phyloP scores from a whole-genome alignment of 2,329 filamentous ascomycete species.

The Reticulascus tulasneorum region DNA sequence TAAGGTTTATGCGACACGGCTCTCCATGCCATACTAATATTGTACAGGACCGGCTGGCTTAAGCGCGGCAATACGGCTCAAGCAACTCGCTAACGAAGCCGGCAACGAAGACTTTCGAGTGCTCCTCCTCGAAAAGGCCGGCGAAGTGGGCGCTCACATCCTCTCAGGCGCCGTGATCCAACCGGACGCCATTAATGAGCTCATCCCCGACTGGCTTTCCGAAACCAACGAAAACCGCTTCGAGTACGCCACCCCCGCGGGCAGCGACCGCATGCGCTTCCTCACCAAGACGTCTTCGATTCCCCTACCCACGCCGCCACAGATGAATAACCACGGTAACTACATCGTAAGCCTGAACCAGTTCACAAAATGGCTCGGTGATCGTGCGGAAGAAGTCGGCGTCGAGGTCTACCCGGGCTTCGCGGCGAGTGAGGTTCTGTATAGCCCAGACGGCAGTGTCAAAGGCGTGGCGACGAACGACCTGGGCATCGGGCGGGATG shows the following conservation, averaged over 20 bases:
- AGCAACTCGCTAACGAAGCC: slow-evolving; percentile 90
- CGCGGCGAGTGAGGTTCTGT: slow-evolving; percentile 88
- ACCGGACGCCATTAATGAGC: slow-evolving; percentile 80
- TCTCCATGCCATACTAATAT: not conserved
- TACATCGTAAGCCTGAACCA: slow-evolving; percentile 96
- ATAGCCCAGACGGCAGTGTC: slow-evolving; percentile 78
- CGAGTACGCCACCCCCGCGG: slow-evolving; percentile 79
- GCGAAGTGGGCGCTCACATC: slow-evolving; percentile 91
- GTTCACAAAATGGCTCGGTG: slow-evolving; percentile 91
- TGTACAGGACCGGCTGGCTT: slow-evolving; percentile 76
- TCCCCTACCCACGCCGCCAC: slow-evolving; percentile 82
- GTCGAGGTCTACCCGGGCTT: slow-evolving; percentile 97
- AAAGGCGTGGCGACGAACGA: slow-evolving; percentile 96
- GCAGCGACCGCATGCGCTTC: slow-evolving; percentile 86
- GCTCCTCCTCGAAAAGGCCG: slow-evolving; percentile 88
- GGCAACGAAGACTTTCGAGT: slow-evolving; percentile 96
- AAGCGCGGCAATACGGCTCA: slow-evolving; percentile 87
- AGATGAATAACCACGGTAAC: slow-evolving; percentile 98
- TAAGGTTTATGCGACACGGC: slow-evolving; percentile 27
- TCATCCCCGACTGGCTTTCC: slow-evolving; percentile 89
- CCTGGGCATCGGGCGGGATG: slow-evolving; percentile 75
- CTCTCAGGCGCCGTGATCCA: slow-evolving; percentile 94
- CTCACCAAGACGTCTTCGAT: slow-evolving; percentile 76
- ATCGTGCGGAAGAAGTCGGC: slow-evolving; percentile 91
- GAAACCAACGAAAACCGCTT: slow-evolving; percentile 87